Base-by-base conservation (phyloP, 148 eudicot genomes). In the Hydrangea macrophylla region DNA sequence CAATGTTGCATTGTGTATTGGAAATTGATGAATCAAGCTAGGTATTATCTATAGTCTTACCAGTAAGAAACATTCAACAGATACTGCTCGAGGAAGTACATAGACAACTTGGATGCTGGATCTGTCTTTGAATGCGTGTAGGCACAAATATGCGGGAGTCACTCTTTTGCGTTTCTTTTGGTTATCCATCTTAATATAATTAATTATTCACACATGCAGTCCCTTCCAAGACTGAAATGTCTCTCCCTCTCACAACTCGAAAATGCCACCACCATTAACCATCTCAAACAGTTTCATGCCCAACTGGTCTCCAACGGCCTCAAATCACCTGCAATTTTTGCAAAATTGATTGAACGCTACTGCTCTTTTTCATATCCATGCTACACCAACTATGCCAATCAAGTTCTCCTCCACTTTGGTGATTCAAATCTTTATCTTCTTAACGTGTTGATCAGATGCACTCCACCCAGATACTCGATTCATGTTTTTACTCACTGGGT, bases 371-470 rank as follows among this genome's bases (percentile, higher is more conserved):
- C 81, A 51, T 62, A 73, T 71, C 70, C 74, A 26, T 59, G 55
- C 58, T 57, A 60, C 33, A 36, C 83, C 2, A 58, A 50, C 57
- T 65, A 80, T 40, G 88, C 92, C 56, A 75, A 78, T 58, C 76
- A 61, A 42, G 64, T 87, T 2, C 42, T 80, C 72, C 54, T 58
- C 64, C 73, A 74, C 54, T 69, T 73, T 30, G n/a, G 40, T 30
- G 9, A 69, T 44, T 62, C 53, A 2, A 64, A 70, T 50, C 8
- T 62, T 0, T 82, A 78, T 55, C 85, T 83, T 8, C 53, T 88
- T 18, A 83, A 85, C 39, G 80, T 82, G 44, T 59, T 85, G 28
- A 85, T 88, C 77, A 83, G 75, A 74, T 85, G 82, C 36, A 74
- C 71, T 73, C 57, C 30, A 53, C 87, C 89, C 76, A 81, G 66